Conservation (phyloP, 2,329 filamentous ascomycete species). For the Ramichloridium luteum region DNA sequence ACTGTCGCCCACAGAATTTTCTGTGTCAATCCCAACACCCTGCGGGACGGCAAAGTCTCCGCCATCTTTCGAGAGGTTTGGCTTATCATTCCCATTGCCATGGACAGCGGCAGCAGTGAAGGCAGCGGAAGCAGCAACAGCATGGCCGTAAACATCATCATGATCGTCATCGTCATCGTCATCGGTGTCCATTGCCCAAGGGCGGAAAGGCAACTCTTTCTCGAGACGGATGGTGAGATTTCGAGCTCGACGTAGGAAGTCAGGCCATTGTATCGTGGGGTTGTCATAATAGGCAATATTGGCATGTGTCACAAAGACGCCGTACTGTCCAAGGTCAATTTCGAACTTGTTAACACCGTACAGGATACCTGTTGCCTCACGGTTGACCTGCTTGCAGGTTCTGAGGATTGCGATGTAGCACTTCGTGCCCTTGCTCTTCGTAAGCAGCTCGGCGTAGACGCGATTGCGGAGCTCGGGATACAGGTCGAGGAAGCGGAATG, state of each 20-base stretch:
- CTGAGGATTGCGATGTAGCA: slow-evolving; percentile 29
- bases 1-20: too few relatives aligned
- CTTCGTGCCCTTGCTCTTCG: slow-evolving; percentile 11
- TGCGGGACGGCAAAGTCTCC: too few relatives aligned
- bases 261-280: slow-evolving; percentile 3
- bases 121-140: too few relatives aligned
- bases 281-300: background rate
- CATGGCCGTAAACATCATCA: too few relatives aligned
- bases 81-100: too few relatives aligned
- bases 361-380: slow-evolving; percentile 31
- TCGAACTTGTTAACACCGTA: slow-evolving; percentile 38
- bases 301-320: slow-evolving; percentile 5
- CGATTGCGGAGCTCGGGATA: slow-evolving; percentile 6
- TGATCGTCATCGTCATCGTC: too few relatives aligned
- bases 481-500: slow-evolving; percentile 2
- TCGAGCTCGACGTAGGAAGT: slow-evolving; percentile 7
- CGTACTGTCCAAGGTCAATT: slow-evolving; percentile 24
- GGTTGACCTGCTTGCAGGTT: slow-evolving; percentile 27
- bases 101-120: too few relatives aligned
- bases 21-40: too few relatives aligned
- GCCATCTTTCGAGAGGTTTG: too few relatives aligned
- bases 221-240: too few relatives aligned
- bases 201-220: too few relatives aligned
- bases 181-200: too few relatives aligned
- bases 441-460: slow-evolving; percentile 7